These are phyloP conservation scores for Fraxinus xanthoxyloides DNA, from an alignment of 305 asterid species.

Conservation along the genomic window DNA sequence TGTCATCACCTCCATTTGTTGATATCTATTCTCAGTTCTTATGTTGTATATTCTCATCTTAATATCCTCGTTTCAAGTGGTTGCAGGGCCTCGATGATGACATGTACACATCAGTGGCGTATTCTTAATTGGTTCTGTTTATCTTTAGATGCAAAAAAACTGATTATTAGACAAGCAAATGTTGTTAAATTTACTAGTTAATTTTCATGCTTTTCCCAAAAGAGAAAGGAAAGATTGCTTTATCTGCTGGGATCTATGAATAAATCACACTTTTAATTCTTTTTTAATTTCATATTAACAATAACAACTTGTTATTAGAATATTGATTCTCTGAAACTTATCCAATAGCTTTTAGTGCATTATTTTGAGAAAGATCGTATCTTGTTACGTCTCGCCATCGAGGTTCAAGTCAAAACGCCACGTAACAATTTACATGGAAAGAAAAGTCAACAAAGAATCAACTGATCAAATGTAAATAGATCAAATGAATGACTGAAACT, in stretches of 20 bases:
- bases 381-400: neutral
- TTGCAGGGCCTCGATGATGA: neutral
- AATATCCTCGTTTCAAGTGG: neutral
- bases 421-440: too few species aligned
- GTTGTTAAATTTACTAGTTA: constrained; percentile 1
- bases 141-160: constrained; percentile 12
- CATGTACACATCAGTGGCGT: constrained; percentile 7
- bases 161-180: constrained; percentile 11
- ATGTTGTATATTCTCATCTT: neutral
- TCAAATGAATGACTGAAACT: too few species aligned
- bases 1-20: neutral
- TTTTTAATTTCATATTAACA: neutral
- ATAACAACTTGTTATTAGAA: constrained; percentile 17
- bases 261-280: neutral
- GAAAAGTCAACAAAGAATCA: too few species aligned
- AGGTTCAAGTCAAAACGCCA: too few species aligned
- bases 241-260: constrained; percentile 19
- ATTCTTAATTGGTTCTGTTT: neutral
- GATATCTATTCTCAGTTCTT: neutral
- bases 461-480: too few species aligned
- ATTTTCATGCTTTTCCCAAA: constrained; percentile 17
- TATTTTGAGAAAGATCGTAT: neutral
- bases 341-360: constrained; percentile 22
- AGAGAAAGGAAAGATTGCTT: constrained; percentile 22
- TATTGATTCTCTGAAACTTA: constrained; percentile 23